These are phyloP conservation scores for Podospora pseudopauciseta DNA, from an alignment of 495 filamentous ascomycete genomes.

Conservation along the genomic window DNA sequence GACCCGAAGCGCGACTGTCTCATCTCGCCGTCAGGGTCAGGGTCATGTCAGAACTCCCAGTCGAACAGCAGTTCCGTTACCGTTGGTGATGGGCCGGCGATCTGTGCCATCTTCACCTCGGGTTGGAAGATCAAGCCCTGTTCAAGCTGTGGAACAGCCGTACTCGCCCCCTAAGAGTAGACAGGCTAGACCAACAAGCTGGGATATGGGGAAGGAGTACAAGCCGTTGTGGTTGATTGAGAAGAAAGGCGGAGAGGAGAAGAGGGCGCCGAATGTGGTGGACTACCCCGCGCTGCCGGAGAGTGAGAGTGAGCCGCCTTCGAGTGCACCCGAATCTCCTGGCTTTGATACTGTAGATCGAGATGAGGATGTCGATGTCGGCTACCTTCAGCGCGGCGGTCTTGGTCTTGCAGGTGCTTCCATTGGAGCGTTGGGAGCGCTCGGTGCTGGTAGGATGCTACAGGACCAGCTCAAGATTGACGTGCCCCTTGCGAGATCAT, in stretches of 20 bases:
- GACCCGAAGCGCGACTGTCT: conserved; percentile 21
- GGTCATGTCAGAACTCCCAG: conserved; percentile 43
- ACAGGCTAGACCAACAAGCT: conserved; percentile 43
- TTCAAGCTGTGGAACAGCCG: background rate
- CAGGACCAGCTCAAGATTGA: conserved; percentile 7
- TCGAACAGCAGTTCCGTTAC: conserved; percentile 50
- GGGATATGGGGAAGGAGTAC: conserved; percentile 48
- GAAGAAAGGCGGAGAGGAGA: conserved; percentile 36
- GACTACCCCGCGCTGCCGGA: conserved; percentile 30
- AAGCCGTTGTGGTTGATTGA: conserved; percentile 51
- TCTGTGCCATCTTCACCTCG: conserved; percentile 44
- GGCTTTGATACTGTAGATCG: conserved; percentile 15
- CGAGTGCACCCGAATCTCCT: conserved; percentile 26
- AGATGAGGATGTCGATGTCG: conserved; percentile 21
- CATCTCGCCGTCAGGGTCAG: conserved; percentile 16
- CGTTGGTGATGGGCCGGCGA: conserved; percentile 44
- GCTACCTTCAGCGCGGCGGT: background rate
- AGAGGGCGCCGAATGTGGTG: conserved; percentile 21
- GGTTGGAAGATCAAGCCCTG: background rate
- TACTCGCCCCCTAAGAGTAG: conserved; percentile 25
- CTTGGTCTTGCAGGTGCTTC: background rate
- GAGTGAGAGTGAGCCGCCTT: conserved; percentile 29
- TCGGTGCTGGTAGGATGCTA: background rate
- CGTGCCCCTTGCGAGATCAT: conserved; percentile 23
- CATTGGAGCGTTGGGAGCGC: background rate